phyloP scores from a whole-genome alignment of 257 asterid species.

The Solanum ossicruentum region DNA sequence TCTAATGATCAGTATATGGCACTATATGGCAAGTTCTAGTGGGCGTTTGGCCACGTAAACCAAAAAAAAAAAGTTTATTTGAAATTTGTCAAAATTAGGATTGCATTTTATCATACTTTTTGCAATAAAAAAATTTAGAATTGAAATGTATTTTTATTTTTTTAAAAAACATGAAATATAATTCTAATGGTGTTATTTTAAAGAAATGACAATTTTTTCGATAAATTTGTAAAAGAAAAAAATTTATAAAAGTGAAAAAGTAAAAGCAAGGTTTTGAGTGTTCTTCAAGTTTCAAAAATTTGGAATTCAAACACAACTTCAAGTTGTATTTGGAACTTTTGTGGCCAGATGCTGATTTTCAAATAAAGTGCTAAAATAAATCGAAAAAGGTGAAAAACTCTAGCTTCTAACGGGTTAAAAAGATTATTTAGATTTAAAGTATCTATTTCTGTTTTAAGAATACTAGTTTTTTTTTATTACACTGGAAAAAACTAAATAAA shows the following conservation, averaged over 20 bases:
- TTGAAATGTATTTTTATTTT: too few species aligned
- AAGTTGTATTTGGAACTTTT: background rate
- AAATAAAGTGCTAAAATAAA: too few species aligned
- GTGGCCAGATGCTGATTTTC: too few species aligned
- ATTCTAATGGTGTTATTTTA: background rate
- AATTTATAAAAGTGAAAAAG: background rate
- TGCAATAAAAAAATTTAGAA: too few species aligned
- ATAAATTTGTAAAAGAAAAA: background rate
- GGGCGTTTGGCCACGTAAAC: background rate
- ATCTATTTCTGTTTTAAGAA: background rate
- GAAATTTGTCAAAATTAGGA: too few species aligned
- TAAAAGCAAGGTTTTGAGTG: background rate
- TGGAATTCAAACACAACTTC: too few species aligned
- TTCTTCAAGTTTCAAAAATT: too few species aligned
- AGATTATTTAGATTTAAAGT: background rate
- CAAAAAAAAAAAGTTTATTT: too few species aligned
- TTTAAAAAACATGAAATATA: background rate
- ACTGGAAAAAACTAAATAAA: too few species aligned
- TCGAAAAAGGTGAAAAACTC: too few species aligned
- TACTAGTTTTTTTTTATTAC: background rate
- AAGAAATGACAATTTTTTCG: background rate
- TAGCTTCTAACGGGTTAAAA: background rate
- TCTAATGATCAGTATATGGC: background rate
- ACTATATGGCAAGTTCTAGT: background rate
- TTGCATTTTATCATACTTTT: too few species aligned